phyloP scores from a whole-genome alignment of 495 filamentous ascomycete species.

The Astrocystis sublimbata region DNA sequence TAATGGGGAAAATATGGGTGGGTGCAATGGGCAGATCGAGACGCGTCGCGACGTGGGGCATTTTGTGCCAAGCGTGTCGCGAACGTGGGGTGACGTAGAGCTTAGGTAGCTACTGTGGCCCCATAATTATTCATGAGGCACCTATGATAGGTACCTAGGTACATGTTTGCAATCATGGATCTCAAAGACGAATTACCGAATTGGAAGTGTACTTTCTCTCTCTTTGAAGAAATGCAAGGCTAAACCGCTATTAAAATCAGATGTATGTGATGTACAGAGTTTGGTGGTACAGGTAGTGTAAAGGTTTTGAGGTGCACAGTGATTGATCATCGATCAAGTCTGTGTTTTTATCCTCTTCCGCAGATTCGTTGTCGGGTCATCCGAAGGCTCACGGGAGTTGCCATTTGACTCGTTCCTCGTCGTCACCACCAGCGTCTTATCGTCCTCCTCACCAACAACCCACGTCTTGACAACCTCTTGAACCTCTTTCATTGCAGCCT shows the following conservation, averaged over 20 bases:
- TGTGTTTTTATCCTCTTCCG: slow-evolving; percentile 9
- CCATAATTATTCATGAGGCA: not conserved
- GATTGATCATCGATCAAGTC: too few species aligned
- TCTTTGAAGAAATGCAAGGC: too few species aligned
- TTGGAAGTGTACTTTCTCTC: too few species aligned
- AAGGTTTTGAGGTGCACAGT: too few species aligned
- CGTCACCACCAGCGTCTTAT: slow-evolving; percentile 31
- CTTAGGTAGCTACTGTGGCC: not conserved
- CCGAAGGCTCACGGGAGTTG: slow-evolving; percentile 8
- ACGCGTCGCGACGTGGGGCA: slow-evolving; percentile 24
- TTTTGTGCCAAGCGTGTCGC: slow-evolving; percentile 12
- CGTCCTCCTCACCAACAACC: slow-evolving; percentile 59
- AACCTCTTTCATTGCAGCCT: slow-evolving; percentile 64
- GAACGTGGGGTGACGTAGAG: slow-evolving; percentile 21
- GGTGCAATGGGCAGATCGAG: slow-evolving; percentile 9
- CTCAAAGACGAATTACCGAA: too few species aligned
- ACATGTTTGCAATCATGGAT: too few species aligned
- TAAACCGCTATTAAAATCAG: not conserved
- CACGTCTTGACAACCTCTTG: slow-evolving; percentile 70
- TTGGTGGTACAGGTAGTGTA: too few species aligned
- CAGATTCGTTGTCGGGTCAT: not conserved
- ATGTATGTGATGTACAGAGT: not conserved
- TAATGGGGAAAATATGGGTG: too few species aligned
- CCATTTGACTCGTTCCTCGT: too few species aligned
- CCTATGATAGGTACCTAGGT: too few species aligned